Evolutionary conservation across 306 rosid genomes (phyloP), one percentile per base, ranked within the genome.

Genomic region (Echinosophora koreensis): DNA sequence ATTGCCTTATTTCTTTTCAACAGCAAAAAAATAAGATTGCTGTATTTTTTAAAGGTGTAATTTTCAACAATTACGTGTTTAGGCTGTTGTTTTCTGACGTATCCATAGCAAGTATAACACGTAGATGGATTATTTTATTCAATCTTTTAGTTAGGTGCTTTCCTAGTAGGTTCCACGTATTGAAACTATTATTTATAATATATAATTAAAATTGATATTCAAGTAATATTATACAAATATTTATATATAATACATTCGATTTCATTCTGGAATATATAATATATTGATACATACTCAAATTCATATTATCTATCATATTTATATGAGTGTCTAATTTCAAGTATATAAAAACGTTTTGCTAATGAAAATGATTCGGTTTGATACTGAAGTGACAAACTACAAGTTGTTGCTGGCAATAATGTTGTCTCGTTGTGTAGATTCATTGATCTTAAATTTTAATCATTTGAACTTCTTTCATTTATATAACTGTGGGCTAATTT

Each of bases 81-180:
- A 66, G 55, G 28, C 27, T 44, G 55, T 64, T 4, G 32, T 77
- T 66, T 66, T 54, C 37, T 52, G 39, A 56, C 32, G 68, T 77
- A 68, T 58, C 37, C 67, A 66, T 71, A 71, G 58, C 5, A 50
- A 73, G 38, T 72, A 7, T 2, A 70, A 47, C 66, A 50, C 58
- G 15, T 22, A 3, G 0, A 41, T 46, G 51, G 11, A 6, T 32
- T 10, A 34, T 32, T 57, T 14, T 5, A 42, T 22, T 27, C 0
- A n/a, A 2, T 22, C 2, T 62, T 52, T 3, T 10, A 44, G 12
- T 3, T 0, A 52, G 16, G 57, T 76, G 65, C 8, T 61, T 69
- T 81, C 69, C 38, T 13, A 69, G 82, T 82, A n/a, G 76, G 57
- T 37, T 47, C 76, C 76, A 57, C 57, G 0, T 2, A 50, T 5